Conservation (phyloP, 106 monocot species). For the Phalaenopsis equestris region DNA sequence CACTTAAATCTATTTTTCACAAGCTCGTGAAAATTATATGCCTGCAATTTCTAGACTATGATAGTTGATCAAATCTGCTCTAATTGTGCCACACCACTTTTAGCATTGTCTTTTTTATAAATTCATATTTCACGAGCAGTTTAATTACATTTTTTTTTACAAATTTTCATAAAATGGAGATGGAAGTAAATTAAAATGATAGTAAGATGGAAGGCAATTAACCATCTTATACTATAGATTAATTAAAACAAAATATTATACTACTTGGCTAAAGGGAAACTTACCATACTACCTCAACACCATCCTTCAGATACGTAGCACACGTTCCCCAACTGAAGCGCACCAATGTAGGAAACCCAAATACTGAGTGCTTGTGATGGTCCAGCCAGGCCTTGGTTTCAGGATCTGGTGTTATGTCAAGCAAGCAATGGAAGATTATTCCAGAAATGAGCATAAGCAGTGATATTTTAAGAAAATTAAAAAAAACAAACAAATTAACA, state of each 20-base stretch:
- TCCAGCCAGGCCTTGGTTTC: slow-evolving; percentile 83
- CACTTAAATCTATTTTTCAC: not conserved
- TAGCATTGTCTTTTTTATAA: no score
- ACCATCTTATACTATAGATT: not conserved
- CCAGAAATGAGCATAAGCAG: not conserved
- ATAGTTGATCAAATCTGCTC: no score
- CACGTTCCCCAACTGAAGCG: slow-evolving; percentile 98
- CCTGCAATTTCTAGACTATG: no score
- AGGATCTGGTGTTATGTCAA: slow-evolving; percentile 44
- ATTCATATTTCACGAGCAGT: no score
- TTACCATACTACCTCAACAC: slow-evolving; percentile 69
- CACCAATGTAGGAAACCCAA: slow-evolving; percentile 87
- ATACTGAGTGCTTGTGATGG: slow-evolving; percentile 69
- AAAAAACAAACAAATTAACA: no score
- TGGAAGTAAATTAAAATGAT: not conserved
- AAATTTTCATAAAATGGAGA: not conserved
- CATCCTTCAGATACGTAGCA: slow-evolving; percentile 57
- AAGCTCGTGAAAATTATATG: no score
- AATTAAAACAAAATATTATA: not conserved
- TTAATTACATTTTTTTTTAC: no score
- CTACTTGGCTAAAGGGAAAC: slow-evolving; percentile 2
- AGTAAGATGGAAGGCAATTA: not conserved
- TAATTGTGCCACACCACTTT: no score
- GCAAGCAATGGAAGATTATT: not conserved
- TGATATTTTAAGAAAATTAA: not conserved